Evolutionary conservation across 2,329 filamentous ascomycete species (phyloP).

Genomic region (Seiridium unicorne): DNA sequence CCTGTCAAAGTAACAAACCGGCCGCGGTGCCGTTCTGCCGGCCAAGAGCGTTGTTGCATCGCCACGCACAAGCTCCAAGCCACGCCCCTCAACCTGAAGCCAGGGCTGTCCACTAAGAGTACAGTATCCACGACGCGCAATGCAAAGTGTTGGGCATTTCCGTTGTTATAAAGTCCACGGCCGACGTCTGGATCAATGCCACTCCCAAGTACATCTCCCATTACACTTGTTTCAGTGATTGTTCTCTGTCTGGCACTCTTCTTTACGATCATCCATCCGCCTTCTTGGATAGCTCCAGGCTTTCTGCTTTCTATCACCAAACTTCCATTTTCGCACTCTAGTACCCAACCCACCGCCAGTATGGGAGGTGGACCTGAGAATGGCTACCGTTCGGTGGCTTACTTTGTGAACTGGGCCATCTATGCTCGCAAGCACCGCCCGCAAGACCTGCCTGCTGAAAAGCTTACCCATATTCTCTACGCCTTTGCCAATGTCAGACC

Average conservation of each 20-base stretch:
- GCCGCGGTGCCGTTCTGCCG: conserved; percentile 1
- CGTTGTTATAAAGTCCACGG: conserved; percentile 2
- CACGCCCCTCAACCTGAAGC: conserved; percentile 12
- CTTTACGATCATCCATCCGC: conserved; percentile 2
- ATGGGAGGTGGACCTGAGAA: conserved; percentile 44
- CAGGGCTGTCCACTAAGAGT: background rate
- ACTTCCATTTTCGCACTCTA: background rate
- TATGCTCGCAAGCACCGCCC: conserved; percentile 85
- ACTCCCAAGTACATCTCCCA: background rate
- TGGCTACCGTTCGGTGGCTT: conserved; percentile 66
- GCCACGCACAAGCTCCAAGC: conserved; percentile 11
- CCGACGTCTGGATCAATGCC: background rate
- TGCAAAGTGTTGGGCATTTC: background rate
- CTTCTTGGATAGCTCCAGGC: background rate
- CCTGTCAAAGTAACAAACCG: background rate
- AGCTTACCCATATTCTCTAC: conserved; percentile 87
- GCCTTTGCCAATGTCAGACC: conserved; percentile 83
- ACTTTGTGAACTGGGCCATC: conserved; percentile 82
- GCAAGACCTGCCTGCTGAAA: conserved; percentile 75
- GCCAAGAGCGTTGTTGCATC: conserved; percentile 8
- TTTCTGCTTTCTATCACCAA: background rate
- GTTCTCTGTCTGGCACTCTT: conserved; percentile 1
- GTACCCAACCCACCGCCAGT: background rate
- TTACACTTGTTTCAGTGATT: background rate
- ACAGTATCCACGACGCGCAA: conserved; percentile 7